Percentiles rank a stretch among this genome's conserved stretches.
These are phyloP conservation scores for Fusarium sp. DNA, from an alignment of 2,329 filamentous ascomycete genomes.

Conservation along the genomic window DNA sequence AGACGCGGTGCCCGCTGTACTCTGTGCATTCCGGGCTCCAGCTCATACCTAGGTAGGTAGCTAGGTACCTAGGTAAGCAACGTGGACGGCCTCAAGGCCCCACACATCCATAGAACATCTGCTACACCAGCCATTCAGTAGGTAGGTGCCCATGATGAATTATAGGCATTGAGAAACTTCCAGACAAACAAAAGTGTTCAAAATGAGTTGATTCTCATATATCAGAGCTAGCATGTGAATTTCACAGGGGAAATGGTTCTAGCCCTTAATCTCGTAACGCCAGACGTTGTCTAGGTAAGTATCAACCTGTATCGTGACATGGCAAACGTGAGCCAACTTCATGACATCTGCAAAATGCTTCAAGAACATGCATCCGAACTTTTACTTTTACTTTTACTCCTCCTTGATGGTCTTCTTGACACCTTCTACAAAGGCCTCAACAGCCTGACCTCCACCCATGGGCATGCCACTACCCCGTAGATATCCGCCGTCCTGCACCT, in stretches of 20 bases:
- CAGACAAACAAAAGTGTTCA: background rate
- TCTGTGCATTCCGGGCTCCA: conserved; percentile 17
- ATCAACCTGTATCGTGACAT: conserved; percentile 25
- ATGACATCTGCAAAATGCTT: conserved; percentile 1
- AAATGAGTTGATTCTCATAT: background rate
- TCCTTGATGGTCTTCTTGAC: conserved; percentile 83
- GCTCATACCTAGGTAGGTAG: conserved; percentile 2
- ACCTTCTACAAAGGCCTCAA: conserved; percentile 91
- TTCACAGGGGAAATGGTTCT: background rate
- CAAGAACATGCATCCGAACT: background rate
- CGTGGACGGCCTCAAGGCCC: conserved; percentile 3
- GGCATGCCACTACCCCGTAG: conserved; percentile 83
- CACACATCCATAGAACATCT: background rate
- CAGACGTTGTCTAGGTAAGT: conserved; percentile 12
- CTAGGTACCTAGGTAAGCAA: too few species aligned
- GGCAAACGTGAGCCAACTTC: conserved; percentile 11
- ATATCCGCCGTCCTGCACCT: conserved; percentile 85
- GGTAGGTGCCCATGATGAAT: too few species aligned
- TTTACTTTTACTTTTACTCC: conserved; percentile 49
- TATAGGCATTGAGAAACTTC: too few species aligned
- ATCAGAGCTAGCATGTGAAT: background rate
- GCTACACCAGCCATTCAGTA: too few species aligned
- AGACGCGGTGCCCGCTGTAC: conserved; percentile 13
- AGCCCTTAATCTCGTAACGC: conserved; percentile 11
- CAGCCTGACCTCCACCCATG: conserved; percentile 85